A percentile compares a stretch with the other conserved stretches of the same genome.
Evolutionary conservation across 176 grass and related monocot genomes (phyloP).

Genomic region (Otatea glauca): DNA sequence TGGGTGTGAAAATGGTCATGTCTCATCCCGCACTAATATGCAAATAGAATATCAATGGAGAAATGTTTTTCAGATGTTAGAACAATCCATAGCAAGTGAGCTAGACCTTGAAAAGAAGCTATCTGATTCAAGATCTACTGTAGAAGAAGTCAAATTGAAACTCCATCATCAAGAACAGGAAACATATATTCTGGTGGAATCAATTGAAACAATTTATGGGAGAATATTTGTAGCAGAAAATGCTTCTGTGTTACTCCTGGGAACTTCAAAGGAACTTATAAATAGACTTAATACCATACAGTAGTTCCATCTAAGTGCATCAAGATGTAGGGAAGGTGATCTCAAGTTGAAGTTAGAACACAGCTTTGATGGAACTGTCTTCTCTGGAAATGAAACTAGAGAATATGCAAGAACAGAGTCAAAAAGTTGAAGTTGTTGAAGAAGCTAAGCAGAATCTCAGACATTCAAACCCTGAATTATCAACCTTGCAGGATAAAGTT

Average conservation of each 20-base stretch:
- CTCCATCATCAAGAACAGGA: slow-evolving; percentile 58
- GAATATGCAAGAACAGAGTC: slow-evolving; percentile 46
- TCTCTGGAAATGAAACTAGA: slow-evolving; percentile 31
- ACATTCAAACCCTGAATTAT: slow-evolving; percentile 12
- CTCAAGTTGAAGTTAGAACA: slow-evolving; percentile 50
- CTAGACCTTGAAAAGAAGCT: slow-evolving; percentile 88
- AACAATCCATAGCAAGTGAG: slow-evolving; percentile 87
- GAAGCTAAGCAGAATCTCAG: slow-evolving; percentile 31
- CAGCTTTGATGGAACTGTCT: slow-evolving; percentile 43
- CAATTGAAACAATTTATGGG: slow-evolving; percentile 54
- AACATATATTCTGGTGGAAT: slow-evolving; percentile 64
- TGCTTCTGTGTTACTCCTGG: slow-evolving; percentile 60
- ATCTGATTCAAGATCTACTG: slow-evolving; percentile 58
- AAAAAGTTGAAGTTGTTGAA: not conserved
- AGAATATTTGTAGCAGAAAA: slow-evolving; percentile 78
- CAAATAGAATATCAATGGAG: slow-evolving; percentile 66
- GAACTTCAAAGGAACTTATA: slow-evolving; percentile 69
- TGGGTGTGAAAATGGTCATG: slow-evolving; percentile 55
- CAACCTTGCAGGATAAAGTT: slow-evolving; percentile 47
- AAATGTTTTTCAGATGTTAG: slow-evolving; percentile 81
- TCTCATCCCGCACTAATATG: slow-evolving; percentile 49
- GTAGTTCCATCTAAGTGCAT: slow-evolving; percentile 42
- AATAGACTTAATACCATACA: slow-evolving; percentile 52
- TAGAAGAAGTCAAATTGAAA: slow-evolving; percentile 71
- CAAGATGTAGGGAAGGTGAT: slow-evolving; percentile 47